Evolutionary conservation across 495 filamentous ascomycete genomes (phyloP).

Genomic region (Letharia lupina): DNA sequence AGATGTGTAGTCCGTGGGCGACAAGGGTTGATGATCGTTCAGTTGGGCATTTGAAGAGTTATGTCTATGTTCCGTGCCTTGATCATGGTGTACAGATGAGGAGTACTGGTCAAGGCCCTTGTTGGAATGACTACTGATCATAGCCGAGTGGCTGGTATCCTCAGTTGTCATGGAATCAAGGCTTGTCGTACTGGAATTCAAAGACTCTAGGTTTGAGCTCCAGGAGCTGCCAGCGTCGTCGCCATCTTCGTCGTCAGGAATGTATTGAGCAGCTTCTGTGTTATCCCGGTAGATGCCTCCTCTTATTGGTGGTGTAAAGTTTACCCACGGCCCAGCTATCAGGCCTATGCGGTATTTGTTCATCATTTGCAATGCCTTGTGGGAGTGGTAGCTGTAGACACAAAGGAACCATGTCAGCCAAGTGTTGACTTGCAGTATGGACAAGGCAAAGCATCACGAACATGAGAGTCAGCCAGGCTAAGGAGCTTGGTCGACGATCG

Average conservation of each 20-base stretch:
- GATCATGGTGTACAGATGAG: not conserved
- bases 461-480: not conserved
- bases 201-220: constrained; percentile 4
- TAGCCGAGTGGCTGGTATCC: not conserved
- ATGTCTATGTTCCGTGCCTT: not conserved
- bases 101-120: not conserved
- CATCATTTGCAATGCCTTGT: constrained; percentile 25
- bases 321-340: constrained; percentile 26
- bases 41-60: not conserved
- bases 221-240: constrained; percentile 16
- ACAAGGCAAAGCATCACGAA: not conserved
- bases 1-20: constrained; percentile 13
- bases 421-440: too few relatives aligned
- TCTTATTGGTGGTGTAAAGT: constrained; percentile 30
- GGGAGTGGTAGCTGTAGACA: constrained; percentile 27
- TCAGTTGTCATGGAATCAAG: not conserved
- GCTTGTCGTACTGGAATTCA: constrained; percentile 13
- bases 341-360: constrained; percentile 29
- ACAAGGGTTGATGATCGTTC: not conserved
- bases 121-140: not conserved
- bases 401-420: not conserved
- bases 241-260: constrained; percentile 17
- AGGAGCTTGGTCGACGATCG: not conserved
- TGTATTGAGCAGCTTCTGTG: constrained; percentile 16
- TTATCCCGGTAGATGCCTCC: constrained; percentile 21